These are phyloP conservation scores for Perkinsus chesapeaki DNA, from an alignment of 169 alveolate genomes.

Conservation along the genomic window DNA sequence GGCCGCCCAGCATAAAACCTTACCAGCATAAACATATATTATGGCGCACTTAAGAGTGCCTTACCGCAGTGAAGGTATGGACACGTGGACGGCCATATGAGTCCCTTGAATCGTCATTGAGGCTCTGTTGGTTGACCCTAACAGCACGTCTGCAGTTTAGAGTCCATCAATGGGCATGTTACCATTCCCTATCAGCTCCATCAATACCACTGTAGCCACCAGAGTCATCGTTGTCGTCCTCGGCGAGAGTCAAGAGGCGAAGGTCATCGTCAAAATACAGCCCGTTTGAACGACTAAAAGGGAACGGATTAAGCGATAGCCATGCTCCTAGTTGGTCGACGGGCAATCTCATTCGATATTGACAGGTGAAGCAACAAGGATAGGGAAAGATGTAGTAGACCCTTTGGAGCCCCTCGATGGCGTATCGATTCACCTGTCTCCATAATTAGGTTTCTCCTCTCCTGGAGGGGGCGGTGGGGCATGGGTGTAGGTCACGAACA, in stretches of 20 bases:
- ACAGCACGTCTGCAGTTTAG: background rate
- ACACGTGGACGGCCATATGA: background rate
- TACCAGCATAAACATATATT: no score
- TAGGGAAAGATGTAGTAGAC: no score
- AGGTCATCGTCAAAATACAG: background rate
- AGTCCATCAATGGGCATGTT: background rate
- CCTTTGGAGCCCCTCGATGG: no score
- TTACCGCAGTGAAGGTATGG: background rate
- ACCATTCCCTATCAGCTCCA: background rate
- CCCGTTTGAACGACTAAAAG: background rate
- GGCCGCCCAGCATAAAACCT: background rate
- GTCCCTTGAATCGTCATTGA: background rate
- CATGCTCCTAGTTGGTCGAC: no score
- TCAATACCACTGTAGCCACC: background rate
- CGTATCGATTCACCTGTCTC: background rate
- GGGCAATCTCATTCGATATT: no score
- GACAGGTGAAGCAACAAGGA: no score
- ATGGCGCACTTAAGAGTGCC: no score
- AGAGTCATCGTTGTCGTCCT: background rate
- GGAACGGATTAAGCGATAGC: no score
- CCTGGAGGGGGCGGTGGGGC: background rate
- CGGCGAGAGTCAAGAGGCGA: background rate
- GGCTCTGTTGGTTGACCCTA: background rate
- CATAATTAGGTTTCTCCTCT: background rate
- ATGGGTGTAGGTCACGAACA: background rate